Evolutionary conservation across 306 rosid genomes (phyloP).

Genomic region (Sphenostylis stenocarpa): DNA sequence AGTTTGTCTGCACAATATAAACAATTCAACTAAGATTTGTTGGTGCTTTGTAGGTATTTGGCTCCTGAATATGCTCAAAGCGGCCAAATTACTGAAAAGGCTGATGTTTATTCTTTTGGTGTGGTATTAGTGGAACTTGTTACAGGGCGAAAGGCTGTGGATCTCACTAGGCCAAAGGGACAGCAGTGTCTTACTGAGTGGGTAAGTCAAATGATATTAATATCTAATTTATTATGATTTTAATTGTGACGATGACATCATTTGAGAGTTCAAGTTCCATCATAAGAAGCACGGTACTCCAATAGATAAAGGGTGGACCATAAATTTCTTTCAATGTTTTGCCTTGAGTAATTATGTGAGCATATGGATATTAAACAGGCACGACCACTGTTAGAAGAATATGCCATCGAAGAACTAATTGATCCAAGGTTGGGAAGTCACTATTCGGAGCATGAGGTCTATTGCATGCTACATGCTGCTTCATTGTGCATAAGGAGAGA

Average conservation of each 20-base stretch:
- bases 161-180: slow-evolving; percentile 88
- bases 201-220: slow-evolving; percentile 48
- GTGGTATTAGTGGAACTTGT: slow-evolving; percentile 95
- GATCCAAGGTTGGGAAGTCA: slow-evolving; percentile 81
- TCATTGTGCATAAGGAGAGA: slow-evolving; percentile 88
- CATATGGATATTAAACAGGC: slow-evolving; percentile 58
- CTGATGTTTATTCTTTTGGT: slow-evolving; percentile 95
- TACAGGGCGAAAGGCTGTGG: slow-evolving; percentile 92
- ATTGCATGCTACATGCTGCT: slow-evolving; percentile 93
- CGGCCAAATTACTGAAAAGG: slow-evolving; percentile 97
- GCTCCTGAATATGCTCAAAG: slow-evolving; percentile 99
- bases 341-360: slow-evolving; percentile 36
- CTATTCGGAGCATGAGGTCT: slow-evolving; percentile 81
- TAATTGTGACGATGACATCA: not conserved
- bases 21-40: slow-evolving; percentile 22
- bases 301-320: not conserved
- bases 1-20: not conserved
- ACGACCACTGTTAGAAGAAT: slow-evolving; percentile 79
- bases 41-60: slow-evolving; percentile 63
- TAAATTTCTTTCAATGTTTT: slow-evolving; percentile 1
- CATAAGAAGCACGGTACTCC: slow-evolving; percentile 12
- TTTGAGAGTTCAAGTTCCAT: not conserved
- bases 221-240: not conserved
- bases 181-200: slow-evolving; percentile 99
- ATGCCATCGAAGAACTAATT: slow-evolving; percentile 72